phyloP scores from a whole-genome alignment of 2,329 filamentous ascomycete genomes.

The Dothiorella sarmentorum region DNA sequence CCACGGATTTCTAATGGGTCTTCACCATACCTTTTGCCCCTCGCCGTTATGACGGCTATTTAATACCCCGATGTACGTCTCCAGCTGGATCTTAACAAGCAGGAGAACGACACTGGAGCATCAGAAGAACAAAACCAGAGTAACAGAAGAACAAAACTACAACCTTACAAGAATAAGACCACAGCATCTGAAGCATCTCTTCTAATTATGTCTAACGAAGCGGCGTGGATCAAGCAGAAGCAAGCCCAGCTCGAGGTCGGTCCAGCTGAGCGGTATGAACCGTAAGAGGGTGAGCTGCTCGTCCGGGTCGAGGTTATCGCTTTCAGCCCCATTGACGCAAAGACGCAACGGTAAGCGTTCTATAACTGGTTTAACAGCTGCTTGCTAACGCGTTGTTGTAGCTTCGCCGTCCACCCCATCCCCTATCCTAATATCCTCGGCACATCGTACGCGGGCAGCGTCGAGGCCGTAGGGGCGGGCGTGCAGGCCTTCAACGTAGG shows the following conservation, averaged over 20 bases:
- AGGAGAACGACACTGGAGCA: too few relatives aligned
- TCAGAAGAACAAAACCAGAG: too few relatives aligned
- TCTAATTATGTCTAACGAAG: slow-evolving; percentile 21
- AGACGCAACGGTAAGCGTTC: slow-evolving; percentile 29
- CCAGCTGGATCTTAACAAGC: too few relatives aligned
- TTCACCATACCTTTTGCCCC: too few relatives aligned
- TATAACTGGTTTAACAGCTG: too few relatives aligned
- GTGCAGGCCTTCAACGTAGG: slow-evolving; percentile 19
- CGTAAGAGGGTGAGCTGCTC: slow-evolving; percentile 21
- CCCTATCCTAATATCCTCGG: slow-evolving; percentile 32
- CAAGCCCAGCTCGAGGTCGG: slow-evolving; percentile 9
- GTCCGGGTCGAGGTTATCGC: slow-evolving; percentile 29
- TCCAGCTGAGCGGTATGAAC: slow-evolving; percentile 16
- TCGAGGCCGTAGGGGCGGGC: slow-evolving; percentile 31
- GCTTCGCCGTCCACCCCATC: slow-evolving; percentile 18
- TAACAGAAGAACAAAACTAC: too few relatives aligned
- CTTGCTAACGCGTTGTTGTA: too few relatives aligned
- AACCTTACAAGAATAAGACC: too few relatives aligned
- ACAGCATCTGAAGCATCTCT: too few relatives aligned
- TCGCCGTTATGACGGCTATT: too few relatives aligned
- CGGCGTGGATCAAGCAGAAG: slow-evolving; percentile 17
- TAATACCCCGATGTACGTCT: too few relatives aligned
- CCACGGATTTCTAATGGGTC: too few relatives aligned
- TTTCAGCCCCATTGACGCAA: slow-evolving; percentile 32
- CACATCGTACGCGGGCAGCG: slow-evolving; percentile 28